Percentiles rank a stretch among this genome's conserved stretches.
Conservation (phyloP, 495 filamentous ascomycete species). For the Aspergillus nidulans region DNA sequence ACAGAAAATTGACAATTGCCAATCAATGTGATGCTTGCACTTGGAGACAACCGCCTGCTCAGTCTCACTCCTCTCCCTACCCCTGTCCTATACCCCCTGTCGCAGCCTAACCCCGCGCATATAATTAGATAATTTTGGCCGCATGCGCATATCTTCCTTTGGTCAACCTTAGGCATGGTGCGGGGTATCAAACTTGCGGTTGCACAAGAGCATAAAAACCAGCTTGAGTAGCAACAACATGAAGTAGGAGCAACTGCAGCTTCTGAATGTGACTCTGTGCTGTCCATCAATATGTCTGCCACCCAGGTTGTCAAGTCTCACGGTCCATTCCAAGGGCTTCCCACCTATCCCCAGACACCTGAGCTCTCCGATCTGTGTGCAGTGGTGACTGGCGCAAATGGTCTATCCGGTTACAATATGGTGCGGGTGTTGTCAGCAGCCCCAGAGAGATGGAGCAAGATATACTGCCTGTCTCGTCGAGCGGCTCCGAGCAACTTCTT, state of each 20-base stretch:
- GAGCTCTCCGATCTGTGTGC: slow-evolving; percentile 40
- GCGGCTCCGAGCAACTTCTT: slow-evolving; percentile 22
- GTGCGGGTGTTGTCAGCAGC: slow-evolving; percentile 38
- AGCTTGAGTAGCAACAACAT: too few species aligned
- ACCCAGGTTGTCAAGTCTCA: neutral
- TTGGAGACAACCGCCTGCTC: too few species aligned
- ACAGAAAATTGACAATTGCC: too few species aligned
- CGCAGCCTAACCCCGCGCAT: too few species aligned
- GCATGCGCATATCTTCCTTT: too few species aligned
- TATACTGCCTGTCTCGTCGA: slow-evolving; percentile 45
- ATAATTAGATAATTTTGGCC: too few species aligned
- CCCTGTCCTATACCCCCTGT: too few species aligned
- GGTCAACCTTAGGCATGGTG: too few species aligned
- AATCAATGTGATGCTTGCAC: too few species aligned
- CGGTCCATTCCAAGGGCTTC: slow-evolving; percentile 29
- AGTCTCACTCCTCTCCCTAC: too few species aligned
- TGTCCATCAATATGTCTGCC: neutral
- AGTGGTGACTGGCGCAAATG: slow-evolving; percentile 51
- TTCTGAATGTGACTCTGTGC: neutral
- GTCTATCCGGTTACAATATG: slow-evolving; percentile 46
- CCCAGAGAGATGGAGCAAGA: slow-evolving; percentile 48
- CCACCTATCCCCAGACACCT: slow-evolving; percentile 28
- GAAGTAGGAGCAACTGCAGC: too few species aligned
- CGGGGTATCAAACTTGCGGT: too few species aligned
- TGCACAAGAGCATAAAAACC: neutral